Evolutionary conservation across 306 rosid genomes (phyloP), one percentile per base, ranked within the genome.

Genomic region (Cercis canadensis): DNA sequence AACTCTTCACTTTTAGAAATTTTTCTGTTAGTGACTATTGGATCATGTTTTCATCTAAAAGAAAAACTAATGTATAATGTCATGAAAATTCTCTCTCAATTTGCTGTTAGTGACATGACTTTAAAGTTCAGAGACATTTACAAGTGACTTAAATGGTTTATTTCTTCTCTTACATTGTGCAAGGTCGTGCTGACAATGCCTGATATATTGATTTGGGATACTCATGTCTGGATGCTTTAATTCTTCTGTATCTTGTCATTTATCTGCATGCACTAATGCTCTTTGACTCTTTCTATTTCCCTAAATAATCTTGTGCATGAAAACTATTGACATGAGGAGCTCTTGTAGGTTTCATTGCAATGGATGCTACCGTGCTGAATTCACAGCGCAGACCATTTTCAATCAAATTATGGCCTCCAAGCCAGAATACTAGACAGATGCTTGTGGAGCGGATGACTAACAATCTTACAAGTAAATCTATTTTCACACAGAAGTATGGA

Each of bases 341-440:
- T 57, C 11, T 60, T 74, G 62, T 66, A 87, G 93, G 80, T 72
- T 83, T 70, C 14, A 18, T 67, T 77, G 83, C 72, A 39, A 92
- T 92, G 96, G 98, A 86, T 39, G 45, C 80, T 45, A 58, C 73
- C 7, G 58, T 57, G 62, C 36, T 40, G 77, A 79, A 72, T 78
- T 81, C 89, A 0, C 86, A 87, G 68, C 72, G 69, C 47, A 84
- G 86, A 32, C 87, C 95, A 63, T 86, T 95, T 70, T 87, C 96
- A 54, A 84, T 95, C 77, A 95, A 95, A 73, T 76, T 95, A 63
- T 95, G 99, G 99, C 99, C 99, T 73, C 99, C 99, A 32, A 92
- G 96, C 75, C 86, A 80, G 65, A 95, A 86, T 82, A 95, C 97
- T 4, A 88, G 99, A 79, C 85, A 82, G 77, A 89, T 86, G 49